Evolutionary conservation across 495 filamentous ascomycete species (phyloP), one percentile per base, ranked within the genome.

Genomic region (Penicillium manginii): DNA sequence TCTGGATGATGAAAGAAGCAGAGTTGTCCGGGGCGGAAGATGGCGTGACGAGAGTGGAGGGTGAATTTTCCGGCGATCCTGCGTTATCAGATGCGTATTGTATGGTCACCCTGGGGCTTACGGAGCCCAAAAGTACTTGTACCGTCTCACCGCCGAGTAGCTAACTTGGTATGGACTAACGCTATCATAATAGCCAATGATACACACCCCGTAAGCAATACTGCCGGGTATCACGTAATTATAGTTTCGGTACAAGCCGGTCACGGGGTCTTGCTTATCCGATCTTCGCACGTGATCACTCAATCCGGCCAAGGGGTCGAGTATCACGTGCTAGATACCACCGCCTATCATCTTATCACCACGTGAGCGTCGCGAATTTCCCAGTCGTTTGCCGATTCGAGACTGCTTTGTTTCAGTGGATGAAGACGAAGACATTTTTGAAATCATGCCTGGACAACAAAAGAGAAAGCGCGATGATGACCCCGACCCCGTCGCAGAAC

Each of bases 391-490:
- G 5, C 26, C 26, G 26, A 29, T 1, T 29, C 1, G 26, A 29
- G 26, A 29, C 26, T 29, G 26, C 26, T 29, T 29, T 8, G 26
- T 29, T 29, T 8, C 26, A 29, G 9, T 0, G 6, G 26, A 29
- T 8, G n/a, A n/a, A n/a, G n/a, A n/a, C n/a, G n/a, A n/a, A 29
- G 46, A 46, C n/a, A n/a, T 4, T 11, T 39, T 4, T 12, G 6
- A 12, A 31, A 1, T 54, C 9, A 74, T 76, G 67, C 54, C 52
- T 2, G 54, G 56, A 45, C 58, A 63, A 5, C 65, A 57, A 51
- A 78, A 78, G 54, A 71, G 74, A 55, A 79, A 79, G 64, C 70
- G 69, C 57, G 61, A 70, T 33, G 50, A 52, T 47, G 62, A 67
- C 26, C 68, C 63, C 12, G 60, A 66, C 52, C 61, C 69, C 0